A percentile compares a stretch with the other conserved stretches of the same genome.
phyloP scores from a whole-genome alignment of 495 filamentous ascomycete genomes.

The Penicillium turbatum region DNA sequence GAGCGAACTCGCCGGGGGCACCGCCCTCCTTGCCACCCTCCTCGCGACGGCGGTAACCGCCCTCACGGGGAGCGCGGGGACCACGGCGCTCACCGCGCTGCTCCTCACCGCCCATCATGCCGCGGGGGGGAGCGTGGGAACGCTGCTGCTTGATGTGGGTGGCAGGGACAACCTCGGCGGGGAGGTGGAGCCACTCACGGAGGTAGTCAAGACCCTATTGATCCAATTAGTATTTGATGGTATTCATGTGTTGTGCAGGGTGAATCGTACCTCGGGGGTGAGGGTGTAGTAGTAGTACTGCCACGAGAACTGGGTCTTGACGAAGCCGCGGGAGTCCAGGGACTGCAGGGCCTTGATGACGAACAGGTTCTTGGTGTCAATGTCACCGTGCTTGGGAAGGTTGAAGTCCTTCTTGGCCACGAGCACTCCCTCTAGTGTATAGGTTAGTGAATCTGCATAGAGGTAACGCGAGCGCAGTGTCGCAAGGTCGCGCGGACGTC shows the following conservation, averaged over 20 bases:
- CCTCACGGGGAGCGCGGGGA: constrained; percentile 81
- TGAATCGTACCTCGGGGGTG: constrained; percentile 66
- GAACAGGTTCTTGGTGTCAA: constrained; percentile 98
- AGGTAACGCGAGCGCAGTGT: constrained; percentile 3
- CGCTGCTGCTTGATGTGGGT: constrained; percentile 99
- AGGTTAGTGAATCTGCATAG: constrained; percentile 20
- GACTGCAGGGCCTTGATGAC: constrained; percentile 99
- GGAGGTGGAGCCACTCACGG: constrained; percentile 99
- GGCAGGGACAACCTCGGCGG: constrained; percentile 97
- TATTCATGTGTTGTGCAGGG: background rate
- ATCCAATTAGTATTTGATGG: constrained; percentile 1
- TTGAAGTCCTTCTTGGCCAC: constrained; percentile 99
- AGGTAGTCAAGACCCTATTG: constrained; percentile 94
- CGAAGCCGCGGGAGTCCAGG: constrained; percentile 90
- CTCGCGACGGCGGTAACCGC: constrained; percentile 86
- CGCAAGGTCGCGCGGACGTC: constrained; percentile 4
- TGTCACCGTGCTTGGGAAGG: constrained; percentile 85
- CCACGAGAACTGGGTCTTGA: constrained; percentile 99
- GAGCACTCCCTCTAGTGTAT: constrained; percentile 80
- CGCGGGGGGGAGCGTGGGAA: constrained; percentile 94
- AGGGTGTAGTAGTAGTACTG: constrained; percentile 99
- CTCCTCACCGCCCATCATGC: constrained; percentile 95
- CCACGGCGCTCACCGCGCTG: constrained; percentile 63
- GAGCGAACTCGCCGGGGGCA: constrained; percentile 91
- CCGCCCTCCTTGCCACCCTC: constrained; percentile 93